phyloP scores from a whole-genome alignment of 306 rosid genomes.

The Canavalia ensiformis region DNA sequence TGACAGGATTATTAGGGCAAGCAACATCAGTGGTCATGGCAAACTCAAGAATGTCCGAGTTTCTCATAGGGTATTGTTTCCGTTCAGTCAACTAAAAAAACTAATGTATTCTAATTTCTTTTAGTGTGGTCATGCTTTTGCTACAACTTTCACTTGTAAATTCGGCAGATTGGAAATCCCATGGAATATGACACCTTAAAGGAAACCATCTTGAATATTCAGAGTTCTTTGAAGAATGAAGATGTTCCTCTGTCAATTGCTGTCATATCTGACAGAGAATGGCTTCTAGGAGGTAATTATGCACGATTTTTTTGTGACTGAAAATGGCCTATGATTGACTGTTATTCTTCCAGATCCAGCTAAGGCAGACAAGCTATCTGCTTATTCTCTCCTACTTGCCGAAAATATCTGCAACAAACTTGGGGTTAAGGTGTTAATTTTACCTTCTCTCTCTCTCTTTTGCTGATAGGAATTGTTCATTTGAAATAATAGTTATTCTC shows the following conservation, averaged over 20 bases:
- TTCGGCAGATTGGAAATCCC: slow-evolving; percentile 84
- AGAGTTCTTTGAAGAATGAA: slow-evolving; percentile 58
- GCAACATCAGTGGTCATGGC: slow-evolving; percentile 50
- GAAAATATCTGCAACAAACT: slow-evolving; percentile 82
- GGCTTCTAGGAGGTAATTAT: slow-evolving; percentile 86
- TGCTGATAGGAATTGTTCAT: slow-evolving; percentile 31
- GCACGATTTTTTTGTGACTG: slow-evolving; percentile 30
- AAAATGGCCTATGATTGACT: slow-evolving; percentile 50
- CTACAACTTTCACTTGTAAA: slow-evolving; percentile 35
- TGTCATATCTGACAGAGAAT: slow-evolving; percentile 84
- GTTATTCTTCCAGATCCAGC: slow-evolving; percentile 73
- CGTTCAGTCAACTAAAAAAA: slow-evolving; percentile 1
- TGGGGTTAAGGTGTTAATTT: slow-evolving; percentile 76
- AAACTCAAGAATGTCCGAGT: slow-evolving; percentile 77
- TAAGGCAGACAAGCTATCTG: slow-evolving; percentile 87
- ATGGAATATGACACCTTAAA: slow-evolving; percentile 82
- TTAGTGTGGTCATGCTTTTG: slow-evolving; percentile 36
- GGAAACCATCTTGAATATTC: slow-evolving; percentile 77
- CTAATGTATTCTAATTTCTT: slow-evolving; percentile 39
- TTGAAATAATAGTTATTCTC: slow-evolving; percentile 28
- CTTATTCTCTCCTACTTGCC: slow-evolving; percentile 89
- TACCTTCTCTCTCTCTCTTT: background rate
- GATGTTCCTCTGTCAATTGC: slow-evolving; percentile 79
- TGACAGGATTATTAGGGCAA: slow-evolving; percentile 66
- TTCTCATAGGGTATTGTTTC: slow-evolving; percentile 80